Conservation (phyloP, 1,284 basidiomycete species). For the Xanthoconium separans region DNA sequence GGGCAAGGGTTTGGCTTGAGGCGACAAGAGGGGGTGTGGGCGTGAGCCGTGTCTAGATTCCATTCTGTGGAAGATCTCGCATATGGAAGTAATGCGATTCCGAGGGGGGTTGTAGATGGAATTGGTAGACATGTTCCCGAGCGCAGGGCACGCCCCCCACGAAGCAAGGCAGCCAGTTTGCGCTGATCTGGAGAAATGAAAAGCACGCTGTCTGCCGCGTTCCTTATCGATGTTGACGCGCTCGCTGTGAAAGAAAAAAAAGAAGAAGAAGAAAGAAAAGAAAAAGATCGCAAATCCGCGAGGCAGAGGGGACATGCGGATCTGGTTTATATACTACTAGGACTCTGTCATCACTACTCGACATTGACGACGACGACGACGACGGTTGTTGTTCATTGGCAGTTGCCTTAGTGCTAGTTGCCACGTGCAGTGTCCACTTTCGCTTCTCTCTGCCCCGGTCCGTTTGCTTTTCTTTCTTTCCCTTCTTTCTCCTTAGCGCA, state of each 20-base stretch:
- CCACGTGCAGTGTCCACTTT: slow-evolving; percentile 17
- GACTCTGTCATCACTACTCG: background rate
- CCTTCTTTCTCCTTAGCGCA: slow-evolving; percentile 3
- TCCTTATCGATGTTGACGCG: slow-evolving; percentile 28
- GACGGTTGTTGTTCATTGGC: too few relatives aligned
- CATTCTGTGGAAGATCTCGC: slow-evolving; percentile 22
- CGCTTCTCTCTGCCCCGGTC: slow-evolving; percentile 13
- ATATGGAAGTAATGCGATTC: slow-evolving; percentile 19
- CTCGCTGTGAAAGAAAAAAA: slow-evolving; percentile 7
- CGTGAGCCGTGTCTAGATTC: slow-evolving; percentile 13
- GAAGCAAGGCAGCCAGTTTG: slow-evolving; percentile 18
- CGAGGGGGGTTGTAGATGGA: slow-evolving; percentile 19
- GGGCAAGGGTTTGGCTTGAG: slow-evolving; percentile 58
- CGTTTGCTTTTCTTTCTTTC: slow-evolving; percentile 4
- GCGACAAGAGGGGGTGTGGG: slow-evolving; percentile 30
- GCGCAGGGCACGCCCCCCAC: slow-evolving; percentile 20
- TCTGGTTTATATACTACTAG: slow-evolving; percentile 27
- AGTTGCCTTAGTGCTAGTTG: background rate
- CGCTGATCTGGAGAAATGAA: slow-evolving; percentile 36
- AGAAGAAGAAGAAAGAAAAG: slow-evolving; percentile 1
- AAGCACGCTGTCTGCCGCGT: slow-evolving; percentile 25
- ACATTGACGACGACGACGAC: background rate
- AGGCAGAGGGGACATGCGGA: slow-evolving; percentile 29
- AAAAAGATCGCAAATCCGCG: slow-evolving; percentile 21
- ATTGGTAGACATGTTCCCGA: slow-evolving; percentile 23